Conservation (phyloP, 2,329 filamentous ascomycete genomes). For the Pseudogymnoascus sp. region DNA sequence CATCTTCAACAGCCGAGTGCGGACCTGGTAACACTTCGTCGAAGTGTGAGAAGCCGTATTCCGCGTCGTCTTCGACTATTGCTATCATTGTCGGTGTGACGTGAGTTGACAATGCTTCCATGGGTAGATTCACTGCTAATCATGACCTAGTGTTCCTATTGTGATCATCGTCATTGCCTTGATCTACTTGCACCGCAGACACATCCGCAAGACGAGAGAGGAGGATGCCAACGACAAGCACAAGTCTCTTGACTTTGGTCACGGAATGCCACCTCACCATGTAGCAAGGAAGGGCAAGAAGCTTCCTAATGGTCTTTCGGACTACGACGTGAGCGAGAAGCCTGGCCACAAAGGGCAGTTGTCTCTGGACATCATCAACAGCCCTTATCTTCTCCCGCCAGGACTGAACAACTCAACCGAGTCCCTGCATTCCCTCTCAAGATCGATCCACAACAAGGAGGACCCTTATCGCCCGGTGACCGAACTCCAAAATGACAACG, state of each 20-base stretch:
- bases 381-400: constrained; percentile 89
- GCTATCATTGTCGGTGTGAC: constrained; percentile 4
- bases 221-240: constrained; percentile 85
- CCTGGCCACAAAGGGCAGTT: constrained; percentile 41
- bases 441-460: constrained; percentile 62
- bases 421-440: constrained; percentile 77
- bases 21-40: neutral
- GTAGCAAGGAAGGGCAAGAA: constrained; percentile 31
- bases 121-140: neutral
- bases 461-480: constrained; percentile 71
- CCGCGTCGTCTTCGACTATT: neutral
- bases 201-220: constrained; percentile 57
- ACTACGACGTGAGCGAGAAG: constrained; percentile 27
- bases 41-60: neutral
- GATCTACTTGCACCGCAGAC: constrained; percentile 69
- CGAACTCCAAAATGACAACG: constrained; percentile 44
- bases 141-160: constrained; percentile 59
- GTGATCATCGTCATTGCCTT: constrained; percentile 57
- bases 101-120: neutral
- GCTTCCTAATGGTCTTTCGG: constrained; percentile 8
- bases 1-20: neutral
- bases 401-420: constrained; percentile 70
- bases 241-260: constrained; percentile 85
- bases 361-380: constrained; percentile 60
- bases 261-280: constrained; percentile 44